phyloP scores from a whole-genome alignment of 2,329 filamentous ascomycete genomes.

The Aspergillus ibericus region DNA sequence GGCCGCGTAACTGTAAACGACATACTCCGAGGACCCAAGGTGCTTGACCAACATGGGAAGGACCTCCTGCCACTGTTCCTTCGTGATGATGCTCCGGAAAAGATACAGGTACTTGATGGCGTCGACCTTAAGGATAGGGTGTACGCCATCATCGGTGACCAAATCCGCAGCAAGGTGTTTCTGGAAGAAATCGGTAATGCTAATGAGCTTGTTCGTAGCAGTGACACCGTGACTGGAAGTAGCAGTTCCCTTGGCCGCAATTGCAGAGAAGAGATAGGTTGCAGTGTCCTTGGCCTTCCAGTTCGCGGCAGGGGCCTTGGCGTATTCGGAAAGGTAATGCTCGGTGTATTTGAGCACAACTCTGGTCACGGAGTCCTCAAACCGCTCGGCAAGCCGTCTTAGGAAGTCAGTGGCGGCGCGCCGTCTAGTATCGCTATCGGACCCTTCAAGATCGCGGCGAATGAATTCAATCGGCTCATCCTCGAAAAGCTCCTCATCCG shows the following conservation, averaged over 20 bases:
- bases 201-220: conserved; percentile 80
- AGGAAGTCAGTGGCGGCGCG: conserved; percentile 94
- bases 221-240: conserved; percentile 89
- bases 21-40: conserved; percentile 84
- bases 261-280: conserved; percentile 92
- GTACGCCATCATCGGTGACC: conserved; percentile 64
- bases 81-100: conserved; percentile 91
- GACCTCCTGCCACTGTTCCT: conserved; percentile 86
- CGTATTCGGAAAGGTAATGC: conserved; percentile 75
- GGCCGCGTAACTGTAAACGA: conserved; percentile 95
- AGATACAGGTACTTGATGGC: conserved; percentile 98
- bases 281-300: conserved; percentile 99
- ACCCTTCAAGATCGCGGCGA: conserved; percentile 88
- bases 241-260: conserved; percentile 86
- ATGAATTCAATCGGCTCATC: conserved; percentile 99
- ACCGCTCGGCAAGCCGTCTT: conserved; percentile 82
- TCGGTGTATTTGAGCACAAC: conserved; percentile 87
- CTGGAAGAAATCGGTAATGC: conserved; percentile 94
- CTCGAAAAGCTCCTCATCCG: conserved; percentile 93
- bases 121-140: conserved; percentile 92
- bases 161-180: conserved; percentile 89
- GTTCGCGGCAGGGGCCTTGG: conserved; percentile 66
- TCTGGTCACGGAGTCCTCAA: conserved; percentile 78
- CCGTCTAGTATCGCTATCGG: conserved; percentile 89
- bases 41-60: conserved; percentile 90